Evolutionary conservation across 306 rosid genomes (phyloP), one percentile per base, ranked within the genome.

Genomic region (Inga oerstediana): DNA sequence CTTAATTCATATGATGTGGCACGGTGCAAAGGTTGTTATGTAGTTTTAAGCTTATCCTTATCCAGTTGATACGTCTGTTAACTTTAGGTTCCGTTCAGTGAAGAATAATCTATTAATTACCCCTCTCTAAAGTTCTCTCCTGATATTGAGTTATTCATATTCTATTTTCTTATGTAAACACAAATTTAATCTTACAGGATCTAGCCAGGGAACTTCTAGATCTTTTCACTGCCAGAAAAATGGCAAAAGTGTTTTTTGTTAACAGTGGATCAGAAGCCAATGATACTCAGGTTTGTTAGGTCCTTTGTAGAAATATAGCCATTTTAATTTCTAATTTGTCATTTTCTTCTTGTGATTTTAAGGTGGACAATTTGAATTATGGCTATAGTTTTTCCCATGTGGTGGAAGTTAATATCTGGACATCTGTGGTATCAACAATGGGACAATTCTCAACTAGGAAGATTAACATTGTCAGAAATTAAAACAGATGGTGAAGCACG

Each of bases 211-310:
- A 91, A 4, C 90, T 96, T 79, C 81, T 90, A 83, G 97, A 92
- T 79, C 79, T 62, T 19, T 97, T 97, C 84, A 96, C 97, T 20
- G 95, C 97, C 49, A 85, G 82, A 66, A 90, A 92, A 84, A 96
- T 96, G 99, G 97, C 76, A 2, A 97, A 97, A 85, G 98, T 89
- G 8, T 97, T 97, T 87, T 94, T 97, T 76, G 89, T 89, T 69
- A 94, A 94, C 80, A 94, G 98, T 76, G 98, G 99, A 72, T 97
- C 98, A 39, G 99, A 97, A 87, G 97, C 99, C 86, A 97, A 97
- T 81, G 99, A 97, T 82, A 86, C 99, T 80, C 99, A 97, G 98
- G 99, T 96, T 74, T 64, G 76, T 58, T 77, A 59, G 58, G 79
- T 74, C 37, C 49, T 75, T 34, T 72, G 43, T 10, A 19, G 75